These are phyloP conservation scores for Cladochytrium replicatum DNA, from an alignment of 192 early-diverging fungal species.

Conservation along the genomic window DNA sequence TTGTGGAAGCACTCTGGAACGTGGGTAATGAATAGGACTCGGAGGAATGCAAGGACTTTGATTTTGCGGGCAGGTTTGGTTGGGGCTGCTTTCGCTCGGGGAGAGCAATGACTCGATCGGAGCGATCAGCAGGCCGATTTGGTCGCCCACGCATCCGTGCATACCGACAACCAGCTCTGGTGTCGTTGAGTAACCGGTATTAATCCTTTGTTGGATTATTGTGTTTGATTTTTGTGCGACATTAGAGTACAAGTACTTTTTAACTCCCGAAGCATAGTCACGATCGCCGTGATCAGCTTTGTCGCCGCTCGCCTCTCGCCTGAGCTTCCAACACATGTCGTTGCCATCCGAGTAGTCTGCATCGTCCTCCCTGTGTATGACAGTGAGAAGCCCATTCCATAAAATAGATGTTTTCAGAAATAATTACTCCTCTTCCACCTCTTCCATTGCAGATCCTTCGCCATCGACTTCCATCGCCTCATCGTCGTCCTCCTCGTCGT, in stretches of 20 bases:
- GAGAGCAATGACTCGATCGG: conserved; percentile 62
- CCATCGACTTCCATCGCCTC: conserved; percentile 38
- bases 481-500: conserved; percentile 56
- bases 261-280: conserved; percentile 63
- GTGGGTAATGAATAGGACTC: conserved; percentile 54
- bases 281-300: conserved; percentile 53
- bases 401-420: conserved; percentile 19
- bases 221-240: conserved; percentile 63
- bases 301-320: conserved; percentile 67
- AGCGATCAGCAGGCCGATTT: conserved; percentile 54
- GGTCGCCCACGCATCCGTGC: conserved; percentile 60
- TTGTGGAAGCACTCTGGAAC: conserved; percentile 44
- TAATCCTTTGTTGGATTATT: conserved; percentile 73
- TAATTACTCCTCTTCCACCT: conserved; percentile 44
- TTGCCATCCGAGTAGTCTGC: conserved; percentile 82
- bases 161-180: conserved; percentile 58
- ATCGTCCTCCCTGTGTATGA: conserved; percentile 12
- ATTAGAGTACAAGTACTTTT: conserved; percentile 48
- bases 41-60: conserved; percentile 66
- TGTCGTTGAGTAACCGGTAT: conserved; percentile 62
- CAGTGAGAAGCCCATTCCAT: not conserved
- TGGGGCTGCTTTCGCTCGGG: conserved; percentile 18
- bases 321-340: conserved; percentile 87
- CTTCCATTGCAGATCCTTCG: conserved; percentile 30
- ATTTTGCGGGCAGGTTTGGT: conserved; percentile 77